Percentiles rank a stretch among this genome's conserved stretches.
These are phyloP conservation scores for Penicillium nordicum DNA, from an alignment of 2,329 filamentous ascomycete species.

Conservation along the genomic window DNA sequence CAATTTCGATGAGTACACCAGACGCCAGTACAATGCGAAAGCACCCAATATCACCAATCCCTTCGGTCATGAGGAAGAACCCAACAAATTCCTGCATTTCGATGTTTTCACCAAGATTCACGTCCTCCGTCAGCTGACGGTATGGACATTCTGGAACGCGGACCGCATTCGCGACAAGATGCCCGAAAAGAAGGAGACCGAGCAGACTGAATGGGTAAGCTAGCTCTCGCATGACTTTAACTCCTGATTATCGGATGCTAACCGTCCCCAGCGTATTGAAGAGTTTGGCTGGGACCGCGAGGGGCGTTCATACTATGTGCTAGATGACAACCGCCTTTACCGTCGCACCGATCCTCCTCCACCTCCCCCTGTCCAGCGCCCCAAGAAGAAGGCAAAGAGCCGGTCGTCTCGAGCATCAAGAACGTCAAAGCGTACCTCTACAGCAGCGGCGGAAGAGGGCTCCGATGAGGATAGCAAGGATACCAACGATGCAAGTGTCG, in stretches of 20 bases:
- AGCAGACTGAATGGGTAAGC: conserved; percentile 80
- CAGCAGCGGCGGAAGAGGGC: conserved; percentile 37
- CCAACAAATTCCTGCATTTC: conserved; percentile 73
- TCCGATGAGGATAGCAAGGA: conserved; percentile 45
- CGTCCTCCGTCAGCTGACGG: conserved; percentile 81
- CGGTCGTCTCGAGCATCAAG: conserved; percentile 63
- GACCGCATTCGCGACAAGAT: conserved; percentile 84
- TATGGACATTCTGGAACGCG: conserved; percentile 83
- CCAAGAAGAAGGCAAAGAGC: conserved; percentile 62
- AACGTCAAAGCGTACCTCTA: conserved; percentile 63
- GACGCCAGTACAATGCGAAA: conserved; percentile 82
- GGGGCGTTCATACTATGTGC: conserved; percentile 80
- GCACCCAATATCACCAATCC: conserved; percentile 71
- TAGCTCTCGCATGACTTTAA: background rate
- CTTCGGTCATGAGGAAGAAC: conserved; percentile 72
- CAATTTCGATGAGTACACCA: conserved; percentile 88
- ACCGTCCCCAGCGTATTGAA: conserved; percentile 41
- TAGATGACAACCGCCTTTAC: conserved; percentile 93
- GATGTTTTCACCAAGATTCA: conserved; percentile 74
- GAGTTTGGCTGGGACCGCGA: conserved; percentile 76
- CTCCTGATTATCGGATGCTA: conserved; percentile 5
- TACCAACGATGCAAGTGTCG: conserved; percentile 23
- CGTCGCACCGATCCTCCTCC: conserved; percentile 73
- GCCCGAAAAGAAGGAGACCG: conserved; percentile 73
- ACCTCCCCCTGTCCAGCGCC: conserved; percentile 49